phyloP scores from a whole-genome alignment of 345 rosid species.

The Camelina sativa region DNA sequence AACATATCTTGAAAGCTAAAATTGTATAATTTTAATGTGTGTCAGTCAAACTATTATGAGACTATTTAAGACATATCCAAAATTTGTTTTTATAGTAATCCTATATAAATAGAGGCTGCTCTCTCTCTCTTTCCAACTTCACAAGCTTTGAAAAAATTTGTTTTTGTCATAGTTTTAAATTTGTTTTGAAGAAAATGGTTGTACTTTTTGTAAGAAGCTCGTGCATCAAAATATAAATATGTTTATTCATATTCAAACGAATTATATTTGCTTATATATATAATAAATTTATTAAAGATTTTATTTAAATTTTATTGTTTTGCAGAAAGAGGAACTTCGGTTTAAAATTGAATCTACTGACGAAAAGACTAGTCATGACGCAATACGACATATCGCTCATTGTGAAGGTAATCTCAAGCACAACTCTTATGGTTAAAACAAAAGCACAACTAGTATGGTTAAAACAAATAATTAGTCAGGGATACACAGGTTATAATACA shows the following conservation, averaged over 20 bases:
- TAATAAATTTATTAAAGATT: not conserved
- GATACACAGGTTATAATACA: not conserved
- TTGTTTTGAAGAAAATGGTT: conserved; percentile 13
- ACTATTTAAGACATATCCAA: conserved; percentile 3
- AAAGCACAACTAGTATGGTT: not conserved
- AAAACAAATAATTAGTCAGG: not conserved
- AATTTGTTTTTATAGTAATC: not conserved
- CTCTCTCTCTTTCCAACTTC: not conserved
- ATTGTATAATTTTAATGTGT: not conserved
- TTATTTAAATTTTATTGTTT: not conserved
- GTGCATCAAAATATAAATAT: not conserved
- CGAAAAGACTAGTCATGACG: not conserved
- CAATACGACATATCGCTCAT: not conserved
- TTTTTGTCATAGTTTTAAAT: not conserved
- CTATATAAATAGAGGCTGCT: not conserved
- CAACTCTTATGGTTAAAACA: not conserved
- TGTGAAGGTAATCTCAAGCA: conserved; percentile 5
- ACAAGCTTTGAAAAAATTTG: not conserved
- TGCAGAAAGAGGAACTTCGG: conserved; percentile 1
- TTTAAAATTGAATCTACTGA: not conserved
- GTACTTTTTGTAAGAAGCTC: conserved; percentile 18
- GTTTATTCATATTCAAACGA: not conserved
- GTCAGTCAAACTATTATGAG: not conserved
- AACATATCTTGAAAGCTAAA: not conserved
- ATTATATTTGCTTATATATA: not conserved